Conservation (phyloP, 169 alveolate species). For the Plasmodium adleri region DNA sequence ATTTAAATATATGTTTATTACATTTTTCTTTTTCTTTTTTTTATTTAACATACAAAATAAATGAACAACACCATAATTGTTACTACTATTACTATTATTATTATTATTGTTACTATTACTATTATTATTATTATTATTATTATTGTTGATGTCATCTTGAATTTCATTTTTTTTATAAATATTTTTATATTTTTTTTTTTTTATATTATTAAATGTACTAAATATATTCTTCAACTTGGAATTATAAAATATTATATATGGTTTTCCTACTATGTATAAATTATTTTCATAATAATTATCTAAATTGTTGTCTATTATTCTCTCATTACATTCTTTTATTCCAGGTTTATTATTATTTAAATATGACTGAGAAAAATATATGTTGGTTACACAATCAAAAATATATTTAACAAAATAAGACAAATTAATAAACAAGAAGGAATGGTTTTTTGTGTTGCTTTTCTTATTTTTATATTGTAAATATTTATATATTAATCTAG, state of each 20-base stretch:
- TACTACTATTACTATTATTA: neutral
- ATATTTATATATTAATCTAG: slow-evolving; percentile 12
- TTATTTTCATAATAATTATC: slow-evolving; percentile 1
- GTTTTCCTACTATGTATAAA: slow-evolving; percentile 62
- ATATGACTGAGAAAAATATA: neutral
- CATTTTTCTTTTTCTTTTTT: slow-evolving; percentile 1
- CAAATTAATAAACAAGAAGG: slow-evolving; percentile 17
- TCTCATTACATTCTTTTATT: neutral
- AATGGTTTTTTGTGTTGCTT: slow-evolving; percentile 6
- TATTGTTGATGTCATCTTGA: neutral
- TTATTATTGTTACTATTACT: too few species aligned
- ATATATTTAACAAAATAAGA: slow-evolving; percentile 30
- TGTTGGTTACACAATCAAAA: slow-evolving; percentile 13
- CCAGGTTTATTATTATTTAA: neutral
- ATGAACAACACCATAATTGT: neutral
- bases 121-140: neutral
- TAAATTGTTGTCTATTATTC: too few species aligned
- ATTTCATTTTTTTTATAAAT: neutral
- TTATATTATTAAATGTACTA: slow-evolving; percentile 1
- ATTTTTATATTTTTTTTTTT: too few species aligned
- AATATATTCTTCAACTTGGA: slow-evolving; percentile 4
- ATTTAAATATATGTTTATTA: neutral
- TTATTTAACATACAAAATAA: slow-evolving; percentile 5
- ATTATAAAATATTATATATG: slow-evolving; percentile 22
- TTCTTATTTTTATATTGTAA: slow-evolving; percentile 25